Evolutionary conservation across 305 asterid species (phyloP), one percentile per base, ranked within the genome.

Genomic region (Ilex paraguariensis): DNA sequence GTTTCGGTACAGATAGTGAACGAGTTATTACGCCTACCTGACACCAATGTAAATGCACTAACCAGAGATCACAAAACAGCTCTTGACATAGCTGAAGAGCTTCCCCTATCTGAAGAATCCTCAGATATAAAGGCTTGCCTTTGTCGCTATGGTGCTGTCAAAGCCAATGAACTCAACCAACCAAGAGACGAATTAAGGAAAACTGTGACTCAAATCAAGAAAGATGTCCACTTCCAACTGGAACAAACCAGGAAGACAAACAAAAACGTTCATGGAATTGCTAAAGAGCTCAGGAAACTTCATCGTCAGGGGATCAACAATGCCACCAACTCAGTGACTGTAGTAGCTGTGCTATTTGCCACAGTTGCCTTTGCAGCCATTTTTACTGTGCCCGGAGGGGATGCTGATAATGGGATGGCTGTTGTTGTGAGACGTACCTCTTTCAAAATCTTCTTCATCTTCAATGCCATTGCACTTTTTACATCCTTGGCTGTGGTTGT

Each of bases 341-440:
- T 91, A 64, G 98, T 91, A 54, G 98, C 95, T 49, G 87, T 82
- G 49, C 88, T 88, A 11, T 88, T 91, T 51, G 98, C 96, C 6
- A 91, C 95, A 1, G 98, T 88, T 60, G 97, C 97, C 16, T 91
- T 88, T 60, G 91, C 91, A 2, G 96, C 95, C 39, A 87, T 89
- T 55, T 87, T 89, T 54, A 85, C 95, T 0, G 95, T 87, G 12
- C 95, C 97, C 0, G 97, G 97, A 6, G 95, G 93, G 0, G 95
- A 91, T 60, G 46, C 75, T 2, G 44, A 77, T 50, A 28, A 31
- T 2, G 98, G 95, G 69, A 71, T 66, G 73, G 98, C 96, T 2
- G 90, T 88, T 54, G 84, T 70, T 63, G 96, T 75, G 57, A 52
- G 60, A 71, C 45, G 67, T 21, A 62, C 85, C 5, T 70, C 94